These are phyloP conservation scores for Panaeolus cyanescens DNA, from an alignment of 768 basidiomycete species.

Conservation along the genomic window DNA sequence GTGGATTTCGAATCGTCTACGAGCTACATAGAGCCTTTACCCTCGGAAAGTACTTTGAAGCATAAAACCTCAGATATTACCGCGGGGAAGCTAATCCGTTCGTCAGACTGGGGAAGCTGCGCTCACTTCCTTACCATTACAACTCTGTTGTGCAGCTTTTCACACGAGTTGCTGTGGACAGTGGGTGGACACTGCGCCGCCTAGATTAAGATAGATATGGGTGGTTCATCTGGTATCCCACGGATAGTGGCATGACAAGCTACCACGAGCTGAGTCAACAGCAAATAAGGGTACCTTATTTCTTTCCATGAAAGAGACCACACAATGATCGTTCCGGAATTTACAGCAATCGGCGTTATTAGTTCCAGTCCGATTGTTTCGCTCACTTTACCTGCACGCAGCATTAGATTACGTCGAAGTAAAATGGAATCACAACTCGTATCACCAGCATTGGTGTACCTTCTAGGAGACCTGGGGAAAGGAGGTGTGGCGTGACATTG, in stretches of 20 bases:
- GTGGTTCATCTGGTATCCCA: background rate
- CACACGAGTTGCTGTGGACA: too few relatives aligned
- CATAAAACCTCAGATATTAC: too few relatives aligned
- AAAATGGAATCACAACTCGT: background rate
- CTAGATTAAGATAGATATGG: background rate
- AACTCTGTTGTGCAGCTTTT: too few relatives aligned
- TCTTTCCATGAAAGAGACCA: background rate
- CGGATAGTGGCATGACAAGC: background rate
- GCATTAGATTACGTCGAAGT: background rate
- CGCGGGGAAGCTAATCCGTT: too few relatives aligned
- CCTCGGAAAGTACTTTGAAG: too few relatives aligned
- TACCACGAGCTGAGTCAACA: background rate
- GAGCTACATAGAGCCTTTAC: too few relatives aligned
- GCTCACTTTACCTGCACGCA: background rate
- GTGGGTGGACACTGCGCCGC: background rate
- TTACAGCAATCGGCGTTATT: background rate
- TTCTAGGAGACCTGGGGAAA: background rate
- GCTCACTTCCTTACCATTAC: too few relatives aligned
- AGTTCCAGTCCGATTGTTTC: background rate
- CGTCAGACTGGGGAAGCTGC: too few relatives aligned
- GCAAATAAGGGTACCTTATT: background rate
- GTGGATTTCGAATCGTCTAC: too few relatives aligned
- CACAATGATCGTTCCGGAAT: background rate
- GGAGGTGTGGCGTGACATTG: background rate
- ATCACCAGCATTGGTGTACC: too few relatives aligned